Percentiles rank a stretch among this genome's conserved stretches.
These are phyloP conservation scores for Tylopilus sp. DNA, from an alignment of 768 basidiomycete genomes.

Conservation along the genomic window DNA sequence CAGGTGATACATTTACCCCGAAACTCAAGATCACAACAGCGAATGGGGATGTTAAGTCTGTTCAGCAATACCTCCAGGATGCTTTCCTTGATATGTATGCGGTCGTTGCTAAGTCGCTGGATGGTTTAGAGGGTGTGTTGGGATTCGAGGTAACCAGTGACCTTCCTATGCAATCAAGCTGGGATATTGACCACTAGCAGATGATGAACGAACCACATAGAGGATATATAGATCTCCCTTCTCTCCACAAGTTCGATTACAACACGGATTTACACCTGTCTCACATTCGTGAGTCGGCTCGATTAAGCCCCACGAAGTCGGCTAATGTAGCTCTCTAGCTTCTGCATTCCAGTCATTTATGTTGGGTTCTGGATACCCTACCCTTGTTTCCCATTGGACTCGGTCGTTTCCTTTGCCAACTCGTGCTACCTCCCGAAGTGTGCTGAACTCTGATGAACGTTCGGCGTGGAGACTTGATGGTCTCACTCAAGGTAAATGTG, in stretches of 20 bases:
- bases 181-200: constrained; percentile 36
- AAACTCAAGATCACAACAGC: constrained; percentile 54
- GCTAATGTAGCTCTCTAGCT: constrained; percentile 39
- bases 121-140: constrained; percentile 72
- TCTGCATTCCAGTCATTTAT: constrained; percentile 87
- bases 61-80: constrained; percentile 82
- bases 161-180: background rate
- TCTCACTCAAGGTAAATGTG: constrained; percentile 65
- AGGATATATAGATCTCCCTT: constrained; percentile 82
- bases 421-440: constrained; percentile 48
- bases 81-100: constrained; percentile 79
- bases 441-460: constrained; percentile 57
- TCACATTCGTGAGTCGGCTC: constrained; percentile 57
- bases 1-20: constrained; percentile 81
- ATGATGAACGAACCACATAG: constrained; percentile 94
- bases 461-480: constrained; percentile 75
- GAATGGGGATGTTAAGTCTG: constrained; percentile 50
- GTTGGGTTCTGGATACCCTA: constrained; percentile 87
- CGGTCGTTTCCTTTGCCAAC: constrained; percentile 91
- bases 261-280: constrained; percentile 91
- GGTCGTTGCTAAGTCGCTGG: constrained; percentile 60
- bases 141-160: constrained; percentile 74
- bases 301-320: background rate
- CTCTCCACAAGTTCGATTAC: constrained; percentile 86
- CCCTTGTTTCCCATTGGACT: constrained; percentile 72